phyloP scores from a whole-genome alignment of 164 flowering plant species.

The Pachysandra terminalis region DNA sequence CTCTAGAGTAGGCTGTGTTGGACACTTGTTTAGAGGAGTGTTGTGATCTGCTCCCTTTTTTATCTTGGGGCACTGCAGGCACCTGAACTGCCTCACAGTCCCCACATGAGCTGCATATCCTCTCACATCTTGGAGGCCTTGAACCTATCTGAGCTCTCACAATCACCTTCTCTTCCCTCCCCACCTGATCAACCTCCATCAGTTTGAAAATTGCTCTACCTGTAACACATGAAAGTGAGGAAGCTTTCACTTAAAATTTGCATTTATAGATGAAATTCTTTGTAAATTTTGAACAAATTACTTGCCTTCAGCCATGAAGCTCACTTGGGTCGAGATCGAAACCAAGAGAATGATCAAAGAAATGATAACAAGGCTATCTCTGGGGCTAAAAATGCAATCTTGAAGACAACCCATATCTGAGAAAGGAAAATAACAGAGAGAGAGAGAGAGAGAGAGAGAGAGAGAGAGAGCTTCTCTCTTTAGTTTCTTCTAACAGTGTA shows the following conservation, averaged over 20 bases:
- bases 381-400: conserved; percentile 14
- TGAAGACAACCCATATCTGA: conserved; percentile 29
- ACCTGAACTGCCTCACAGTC: conserved; percentile 78
- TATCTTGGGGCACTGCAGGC: conserved; percentile 44
- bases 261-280: not conserved
- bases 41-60: conserved; percentile 10
- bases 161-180: conserved; percentile 21
- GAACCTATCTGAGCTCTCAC: conserved; percentile 41
- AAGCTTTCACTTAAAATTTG: not conserved
- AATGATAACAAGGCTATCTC: conserved; percentile 9
- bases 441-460: not conserved
- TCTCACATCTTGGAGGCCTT: conserved; percentile 63
- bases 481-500: too few species aligned
- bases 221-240: not conserved
- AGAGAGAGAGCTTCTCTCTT: not conserved
- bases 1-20: conserved; percentile 32
- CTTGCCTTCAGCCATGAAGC: conserved; percentile 29
- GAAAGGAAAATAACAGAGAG: conserved; percentile 9
- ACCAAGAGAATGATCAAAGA: conserved; percentile 16
- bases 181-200: conserved; percentile 20
- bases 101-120: conserved; percentile 49
- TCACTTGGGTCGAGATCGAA: conserved; percentile 18
- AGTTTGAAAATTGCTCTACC: conserved; percentile 10
- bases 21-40: conserved; percentile 18
- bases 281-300: not conserved